These are phyloP conservation scores for Dendrothele bispora DNA, from an alignment of 768 basidiomycete species.

Conservation along the genomic window DNA sequence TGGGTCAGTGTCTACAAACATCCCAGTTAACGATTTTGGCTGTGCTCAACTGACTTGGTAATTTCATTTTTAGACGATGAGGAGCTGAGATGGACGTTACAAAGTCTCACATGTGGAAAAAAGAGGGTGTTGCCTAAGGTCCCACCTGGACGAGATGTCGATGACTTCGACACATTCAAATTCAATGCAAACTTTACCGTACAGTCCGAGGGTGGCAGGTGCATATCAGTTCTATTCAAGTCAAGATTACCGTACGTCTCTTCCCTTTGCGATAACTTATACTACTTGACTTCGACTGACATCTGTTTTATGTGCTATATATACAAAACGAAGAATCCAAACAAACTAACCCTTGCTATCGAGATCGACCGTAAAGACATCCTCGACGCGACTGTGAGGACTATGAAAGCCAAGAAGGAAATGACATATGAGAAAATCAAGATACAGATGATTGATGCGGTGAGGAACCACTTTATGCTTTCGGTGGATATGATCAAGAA, in stretches of 20 bases:
- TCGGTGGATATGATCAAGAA: slow-evolving; percentile 84
- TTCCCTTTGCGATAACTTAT: no score
- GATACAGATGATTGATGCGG: slow-evolving; percentile 80
- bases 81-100: slow-evolving; percentile 82
- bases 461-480: slow-evolving; percentile 86
- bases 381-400: slow-evolving; percentile 91
- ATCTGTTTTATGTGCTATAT: slow-evolving; percentile 1
- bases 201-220: no score
- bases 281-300: neutral
- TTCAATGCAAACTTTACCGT: slow-evolving; percentile 84
- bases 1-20: no score
- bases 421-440: slow-evolving; percentile 78
- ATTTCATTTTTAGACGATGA: slow-evolving; percentile 48
- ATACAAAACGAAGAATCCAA: slow-evolving; percentile 82
- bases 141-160: slow-evolving; percentile 76
- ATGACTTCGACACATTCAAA: slow-evolving; percentile 71
- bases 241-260: slow-evolving; percentile 78
- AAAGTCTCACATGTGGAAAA: slow-evolving; percentile 90
- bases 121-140: slow-evolving; percentile 84
- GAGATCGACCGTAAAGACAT: slow-evolving; percentile 84
- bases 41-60: slow-evolving; percentile 25
- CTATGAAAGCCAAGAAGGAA: slow-evolving; percentile 93
- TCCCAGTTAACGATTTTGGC: no score
- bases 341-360: slow-evolving; percentile 78
- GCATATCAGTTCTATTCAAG: slow-evolving; percentile 95